A percentile compares a stretch with the other conserved stretches of the same genome.
phyloP scores from a whole-genome alignment of 225 moss, liverwort and hornwort species.

The Polytrichum commune region DNA sequence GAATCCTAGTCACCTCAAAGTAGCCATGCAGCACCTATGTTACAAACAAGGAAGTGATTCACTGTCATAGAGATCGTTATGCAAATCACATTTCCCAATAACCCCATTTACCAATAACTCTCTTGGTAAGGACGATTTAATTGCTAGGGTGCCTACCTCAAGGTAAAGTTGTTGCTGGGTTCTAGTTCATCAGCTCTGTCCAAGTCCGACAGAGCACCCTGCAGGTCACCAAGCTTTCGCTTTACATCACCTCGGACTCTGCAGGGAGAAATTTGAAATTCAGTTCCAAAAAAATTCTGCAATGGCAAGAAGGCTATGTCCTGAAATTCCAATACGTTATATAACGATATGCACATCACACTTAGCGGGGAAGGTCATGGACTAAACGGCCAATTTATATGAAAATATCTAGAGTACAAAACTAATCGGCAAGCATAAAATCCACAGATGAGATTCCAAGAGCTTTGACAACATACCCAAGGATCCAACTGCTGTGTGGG shows the following conservation, averaged over 20 bases:
- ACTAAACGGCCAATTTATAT: no score
- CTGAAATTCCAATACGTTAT: no score
- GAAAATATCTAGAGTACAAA: no score
- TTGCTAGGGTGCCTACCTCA: constrained; percentile 1
- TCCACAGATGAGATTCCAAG: no score
- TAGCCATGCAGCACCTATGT: neutral
- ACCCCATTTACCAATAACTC: no score
- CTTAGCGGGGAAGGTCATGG: no score
- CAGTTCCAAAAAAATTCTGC: neutral
- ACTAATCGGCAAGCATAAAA: no score
- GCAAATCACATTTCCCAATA: no score
- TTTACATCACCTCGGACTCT: constrained; percentile 40
- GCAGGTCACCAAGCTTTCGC: constrained; percentile 33
- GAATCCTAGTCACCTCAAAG: neutral
- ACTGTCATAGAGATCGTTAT: neutral
- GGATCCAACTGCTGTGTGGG: constrained; percentile 34
- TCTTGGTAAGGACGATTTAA: no score
- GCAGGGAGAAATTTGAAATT: neutral
- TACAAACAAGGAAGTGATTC: neutral
- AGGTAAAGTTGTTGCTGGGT: constrained; percentile 25
- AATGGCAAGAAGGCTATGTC: neutral
- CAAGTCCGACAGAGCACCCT: constrained; percentile 20
- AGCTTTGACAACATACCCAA: constrained; percentile 13
- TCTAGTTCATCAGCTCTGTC: constrained; percentile 20
- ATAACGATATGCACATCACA: no score